Conservation (phyloP, 371 early-diverging fungal species). For the Mortierella polycephala region DNA sequence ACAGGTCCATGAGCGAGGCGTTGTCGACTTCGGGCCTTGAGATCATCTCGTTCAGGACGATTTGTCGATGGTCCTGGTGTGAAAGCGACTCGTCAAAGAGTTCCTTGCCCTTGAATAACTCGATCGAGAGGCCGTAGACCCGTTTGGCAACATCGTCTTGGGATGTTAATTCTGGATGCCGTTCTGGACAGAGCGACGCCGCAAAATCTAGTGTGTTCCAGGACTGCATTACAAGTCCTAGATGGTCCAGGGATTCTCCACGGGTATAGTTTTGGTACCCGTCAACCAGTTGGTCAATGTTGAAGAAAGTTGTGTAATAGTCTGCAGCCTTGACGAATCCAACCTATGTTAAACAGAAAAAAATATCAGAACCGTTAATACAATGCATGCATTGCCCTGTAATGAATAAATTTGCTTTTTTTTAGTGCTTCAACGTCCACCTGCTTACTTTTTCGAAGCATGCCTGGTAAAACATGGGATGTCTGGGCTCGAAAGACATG, state of each 20-base stretch:
- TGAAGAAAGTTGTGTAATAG: constrained; percentile 37
- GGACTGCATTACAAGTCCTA: constrained; percentile 21
- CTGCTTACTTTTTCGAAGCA: constrained; percentile 40
- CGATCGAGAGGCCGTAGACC: constrained; percentile 34
- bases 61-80: constrained; percentile 28
- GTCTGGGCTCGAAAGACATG: constrained; percentile 50
- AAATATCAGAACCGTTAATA: not conserved
- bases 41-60: constrained; percentile 48
- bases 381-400: not conserved
- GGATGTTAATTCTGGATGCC: constrained; percentile 25
- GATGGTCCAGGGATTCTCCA: constrained; percentile 2
- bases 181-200: constrained; percentile 38
- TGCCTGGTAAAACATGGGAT: constrained; percentile 41
- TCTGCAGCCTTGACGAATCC: constrained; percentile 47
- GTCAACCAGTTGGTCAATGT: constrained; percentile 23
- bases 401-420: not conserved
- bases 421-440: not conserved
- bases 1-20: constrained; percentile 39
- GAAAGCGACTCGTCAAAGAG: constrained; percentile 41
- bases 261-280: constrained; percentile 6
- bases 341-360: constrained; percentile 9
- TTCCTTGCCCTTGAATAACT: constrained; percentile 43
- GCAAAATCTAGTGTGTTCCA: constrained; percentile 48
- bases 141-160: constrained; percentile 43
- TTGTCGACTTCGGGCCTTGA: constrained; percentile 48